Evolutionary conservation across 345 rosid genomes (phyloP).

Genomic region (Erysimum cheiranthoides): DNA sequence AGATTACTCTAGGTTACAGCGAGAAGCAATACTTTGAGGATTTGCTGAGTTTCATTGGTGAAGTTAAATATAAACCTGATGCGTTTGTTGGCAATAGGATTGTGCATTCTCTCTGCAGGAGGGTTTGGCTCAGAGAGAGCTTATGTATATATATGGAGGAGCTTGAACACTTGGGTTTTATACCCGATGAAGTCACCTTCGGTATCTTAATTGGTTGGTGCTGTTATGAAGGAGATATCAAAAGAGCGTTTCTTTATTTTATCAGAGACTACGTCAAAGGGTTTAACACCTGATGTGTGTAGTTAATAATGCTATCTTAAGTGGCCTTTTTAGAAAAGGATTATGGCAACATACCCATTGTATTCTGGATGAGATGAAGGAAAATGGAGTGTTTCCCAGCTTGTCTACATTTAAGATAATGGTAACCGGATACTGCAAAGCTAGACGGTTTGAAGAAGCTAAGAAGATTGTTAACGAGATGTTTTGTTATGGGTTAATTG

Average conservation of each 20-base stretch:
- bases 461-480: conserved; percentile 57
- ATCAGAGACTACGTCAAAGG: conserved; percentile 61
- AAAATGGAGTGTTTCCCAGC: conserved; percentile 47
- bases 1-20: conserved; percentile 64
- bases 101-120: conserved; percentile 55
- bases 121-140: conserved; percentile 64
- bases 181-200: conserved; percentile 62
- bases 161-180: conserved; percentile 63
- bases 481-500: conserved; percentile 55
- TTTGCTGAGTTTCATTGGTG: conserved; percentile 57
- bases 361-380: conserved; percentile 70
- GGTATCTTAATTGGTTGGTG: conserved; percentile 78
- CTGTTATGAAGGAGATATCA: conserved; percentile 64
- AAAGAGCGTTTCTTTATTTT: conserved; percentile 55
- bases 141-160: conserved; percentile 57
- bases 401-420: conserved; percentile 59
- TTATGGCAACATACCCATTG: conserved; percentile 57
- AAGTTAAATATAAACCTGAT: conserved; percentile 54
- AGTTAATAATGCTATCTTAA: conserved; percentile 57
- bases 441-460: conserved; percentile 70
- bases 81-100: conserved; percentile 64
- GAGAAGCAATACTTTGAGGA: conserved; percentile 83
- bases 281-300: conserved; percentile 56
- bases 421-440: conserved; percentile 76
- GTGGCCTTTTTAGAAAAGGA: conserved; percentile 61